Base-by-base conservation (phyloP, 352 stramenopile species). In the Pythium guiyangense region DNA sequence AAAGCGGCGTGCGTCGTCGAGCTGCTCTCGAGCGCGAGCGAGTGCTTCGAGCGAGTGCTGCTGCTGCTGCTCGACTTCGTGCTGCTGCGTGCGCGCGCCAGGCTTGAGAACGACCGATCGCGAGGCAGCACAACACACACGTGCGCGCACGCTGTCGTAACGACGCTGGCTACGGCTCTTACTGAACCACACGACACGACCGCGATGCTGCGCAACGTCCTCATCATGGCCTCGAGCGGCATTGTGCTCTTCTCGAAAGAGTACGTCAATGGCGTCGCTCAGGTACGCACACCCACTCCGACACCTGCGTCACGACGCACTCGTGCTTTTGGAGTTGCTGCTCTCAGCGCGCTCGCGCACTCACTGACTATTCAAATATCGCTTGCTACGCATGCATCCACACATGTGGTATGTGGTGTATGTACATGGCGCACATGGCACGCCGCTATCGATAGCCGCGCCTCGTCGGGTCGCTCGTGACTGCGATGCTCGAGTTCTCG, bases 171-270 rank as follows among this genome's bases (percentile, higher is more conserved):
- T 45, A 15, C 14, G 39, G 1, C 39, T 22, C 0, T 22, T 20
- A 0, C 14, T 45, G 15, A 20, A 15, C 14, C 2, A 45, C 14
- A 4, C 31, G 2, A 12, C 6, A 46, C 40, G 15, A 59, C 39
- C 6, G 27, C 25, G 4, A 97, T 97, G 90, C 83, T 97, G 57
- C 86, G 88, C 53, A 97, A 96, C 68, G 85, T 97, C 49, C 75
- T 97, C 44, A 88, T 97, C 61, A 96, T 97, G 83, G 77, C 87
- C 34, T 88, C 81, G 40, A 97, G 88, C 68, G 90, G 90, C 63
- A 92, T 97, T 69, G 84, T 97, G 57, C 83, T 97, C 54, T 97
- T 97, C 73, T 96, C 83, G 49, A 95, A 96, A 59, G 88, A 96
- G 60, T 97, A 95, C 66, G 82, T 79, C 39, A 96, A 96, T 57